Evolutionary conservation across 495 filamentous ascomycete species (phyloP).

Genomic region (Talaromyces thailandensis): DNA sequence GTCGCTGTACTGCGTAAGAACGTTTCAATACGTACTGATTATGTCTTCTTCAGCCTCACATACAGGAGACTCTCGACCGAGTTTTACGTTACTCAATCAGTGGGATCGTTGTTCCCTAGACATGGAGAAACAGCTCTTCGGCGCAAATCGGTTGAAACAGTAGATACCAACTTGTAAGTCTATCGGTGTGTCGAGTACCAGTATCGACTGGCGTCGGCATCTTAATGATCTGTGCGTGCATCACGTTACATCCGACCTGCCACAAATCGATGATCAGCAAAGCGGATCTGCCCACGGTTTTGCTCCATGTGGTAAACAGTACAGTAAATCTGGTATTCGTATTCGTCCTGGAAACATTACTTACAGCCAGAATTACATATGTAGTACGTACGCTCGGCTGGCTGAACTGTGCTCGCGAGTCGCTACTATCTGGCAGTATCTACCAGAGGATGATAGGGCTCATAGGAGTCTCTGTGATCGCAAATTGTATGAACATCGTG

Average conservation of each 20-base stretch:
- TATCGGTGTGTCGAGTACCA: not conserved
- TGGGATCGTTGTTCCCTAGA: not conserved
- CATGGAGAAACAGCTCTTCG: not conserved
- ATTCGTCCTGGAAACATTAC: not conserved
- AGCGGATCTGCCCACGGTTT: not conserved
- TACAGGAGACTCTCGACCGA: not conserved
- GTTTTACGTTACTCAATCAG: too few species aligned
- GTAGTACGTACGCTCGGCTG: not conserved
- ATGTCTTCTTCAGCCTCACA: not conserved
- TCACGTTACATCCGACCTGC: conserved; percentile 2
- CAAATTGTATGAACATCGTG: not conserved
- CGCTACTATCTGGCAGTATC: not conserved
- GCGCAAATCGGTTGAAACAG: not conserved
- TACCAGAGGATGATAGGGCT: not conserved
- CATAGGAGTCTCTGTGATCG: not conserved
- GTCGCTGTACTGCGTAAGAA: not conserved
- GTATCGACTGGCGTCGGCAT: not conserved
- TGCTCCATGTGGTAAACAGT: conserved; percentile 1
- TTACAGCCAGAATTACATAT: not conserved
- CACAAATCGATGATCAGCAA: conserved; percentile 3
- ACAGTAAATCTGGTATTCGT: not conserved
- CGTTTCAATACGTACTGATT: not conserved
- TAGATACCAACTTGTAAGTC: not conserved
- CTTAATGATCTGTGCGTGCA: not conserved
- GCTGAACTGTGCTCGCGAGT: not conserved